Evolutionary conservation across 2,329 filamentous ascomycete genomes (phyloP), one percentile per base, ranked within the genome.

Genomic region (Microdochium trichocladiopsis): DNA sequence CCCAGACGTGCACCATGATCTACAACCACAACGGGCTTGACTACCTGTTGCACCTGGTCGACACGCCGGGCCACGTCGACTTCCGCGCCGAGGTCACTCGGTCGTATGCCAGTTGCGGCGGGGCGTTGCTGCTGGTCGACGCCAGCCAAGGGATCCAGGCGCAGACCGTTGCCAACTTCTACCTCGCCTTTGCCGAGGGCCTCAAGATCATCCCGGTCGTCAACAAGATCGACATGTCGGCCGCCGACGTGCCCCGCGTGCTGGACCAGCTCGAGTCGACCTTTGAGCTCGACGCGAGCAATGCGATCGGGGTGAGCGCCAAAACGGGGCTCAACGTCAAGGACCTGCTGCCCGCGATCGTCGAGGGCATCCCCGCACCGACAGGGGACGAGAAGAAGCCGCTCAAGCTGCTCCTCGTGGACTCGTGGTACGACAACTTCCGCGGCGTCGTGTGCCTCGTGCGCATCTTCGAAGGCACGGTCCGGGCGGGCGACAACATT

Each of bases 351-450:
- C 93, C 94, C 0, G 84, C 83, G 12, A 90, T 97, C 10, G 84
- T 99, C 37, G 87, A 95, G 59, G 78, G 86, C 54, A 87, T 99
- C 3, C 93, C 94, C 21, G 81, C 84, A 41, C 94, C 94, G 0
- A 70, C 80, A 1, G 94, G 94, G 4, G 84, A 94, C 60, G 72
- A 78, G 51, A 77, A 71, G 16, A 88, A 85, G 61, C 90, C 91
- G 1, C 70, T 96, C 52, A 85, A 89, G 54, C 80, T 97, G 71
- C 75, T 99, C 48, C 82, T 99, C 14, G 91, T 99, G 25, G 94
- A 99, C 70, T 96, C 92, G 22, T 99, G 94, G 94, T 99, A 99
- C 67, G 92, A 96, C 64, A 92, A 87, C 55, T 99, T 96, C 69
- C 88, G 91, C 58, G 94, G 94, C 12, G 94, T 99, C 33, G 87